A percentile compares a stretch with the other conserved stretches of the same genome.
These are phyloP conservation scores for Agaricus bisporus DNA, from an alignment of 768 basidiomycete species.

Conservation along the genomic window DNA sequence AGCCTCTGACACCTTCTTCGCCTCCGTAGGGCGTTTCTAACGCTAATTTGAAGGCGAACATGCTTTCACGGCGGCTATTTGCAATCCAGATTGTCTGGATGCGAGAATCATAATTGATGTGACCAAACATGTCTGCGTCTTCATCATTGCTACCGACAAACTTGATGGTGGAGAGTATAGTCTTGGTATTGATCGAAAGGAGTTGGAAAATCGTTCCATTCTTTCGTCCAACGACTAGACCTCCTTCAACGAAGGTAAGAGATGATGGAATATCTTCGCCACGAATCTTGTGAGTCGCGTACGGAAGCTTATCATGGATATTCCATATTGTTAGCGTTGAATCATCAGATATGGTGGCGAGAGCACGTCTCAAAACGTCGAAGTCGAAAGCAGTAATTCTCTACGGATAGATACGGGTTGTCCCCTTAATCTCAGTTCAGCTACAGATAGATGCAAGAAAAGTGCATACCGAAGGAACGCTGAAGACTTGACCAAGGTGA, in stretches of 20 bases:
- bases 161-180: slow-evolving; percentile 70
- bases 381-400: slow-evolving; percentile 82
- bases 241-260: slow-evolving; percentile 78
- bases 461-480: slow-evolving; percentile 61
- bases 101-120: slow-evolving; percentile 76
- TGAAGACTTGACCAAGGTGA: slow-evolving; percentile 63
- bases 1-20: slow-evolving; percentile 58
- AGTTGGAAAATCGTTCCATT: slow-evolving; percentile 84
- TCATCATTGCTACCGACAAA: slow-evolving; percentile 63
- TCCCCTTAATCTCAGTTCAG: background rate
- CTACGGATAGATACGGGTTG: slow-evolving; percentile 28
- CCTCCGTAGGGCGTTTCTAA: slow-evolving; percentile 58
- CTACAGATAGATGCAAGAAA: background rate
- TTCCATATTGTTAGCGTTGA: slow-evolving; percentile 82
- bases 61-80: slow-evolving; percentile 77
- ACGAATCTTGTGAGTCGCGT: slow-evolving; percentile 68
- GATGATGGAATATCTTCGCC: slow-evolving; percentile 82
- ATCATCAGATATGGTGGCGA: slow-evolving; percentile 80
- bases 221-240: slow-evolving; percentile 78
- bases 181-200: slow-evolving; percentile 67
- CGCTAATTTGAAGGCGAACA: slow-evolving; percentile 74
- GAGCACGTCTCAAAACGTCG: slow-evolving; percentile 67
- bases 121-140: slow-evolving; percentile 84
- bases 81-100: slow-evolving; percentile 88
- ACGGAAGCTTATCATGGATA: slow-evolving; percentile 68